phyloP scores from a whole-genome alignment of 2,329 filamentous ascomycete genomes.

The Lasiodiplodia hormozganensis region DNA sequence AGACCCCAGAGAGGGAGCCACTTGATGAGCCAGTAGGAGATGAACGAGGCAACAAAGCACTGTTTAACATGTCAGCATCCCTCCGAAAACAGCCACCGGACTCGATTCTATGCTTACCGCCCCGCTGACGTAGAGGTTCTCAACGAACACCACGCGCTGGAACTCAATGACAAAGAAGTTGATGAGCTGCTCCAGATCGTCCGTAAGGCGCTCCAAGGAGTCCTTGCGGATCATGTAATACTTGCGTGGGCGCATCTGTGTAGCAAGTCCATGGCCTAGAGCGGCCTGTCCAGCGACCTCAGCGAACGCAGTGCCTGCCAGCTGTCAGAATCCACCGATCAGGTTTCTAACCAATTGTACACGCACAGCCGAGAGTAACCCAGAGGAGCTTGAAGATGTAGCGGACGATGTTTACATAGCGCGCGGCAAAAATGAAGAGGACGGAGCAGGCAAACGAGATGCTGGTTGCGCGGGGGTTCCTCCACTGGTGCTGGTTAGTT shows the following conservation, averaged over 20 bases:
- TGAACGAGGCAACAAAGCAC: constrained; percentile 65
- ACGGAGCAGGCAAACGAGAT: constrained; percentile 65
- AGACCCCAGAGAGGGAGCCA: constrained; percentile 71
- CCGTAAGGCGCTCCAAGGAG: constrained; percentile 65
- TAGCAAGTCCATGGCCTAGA: constrained; percentile 65
- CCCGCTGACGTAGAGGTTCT: constrained; percentile 68
- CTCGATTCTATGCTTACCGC: constrained; percentile 56
- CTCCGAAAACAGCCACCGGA: not conserved
- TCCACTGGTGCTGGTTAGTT: constrained; percentile 57
- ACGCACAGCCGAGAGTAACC: constrained; percentile 64
- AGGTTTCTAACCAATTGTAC: not conserved
- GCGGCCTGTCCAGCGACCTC: constrained; percentile 64
- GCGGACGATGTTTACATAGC: constrained; percentile 68
- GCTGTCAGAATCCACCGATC: constrained; percentile 35
- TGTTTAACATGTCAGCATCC: constrained; percentile 39
- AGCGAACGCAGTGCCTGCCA: constrained; percentile 60
- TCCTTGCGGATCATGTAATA: constrained; percentile 72
- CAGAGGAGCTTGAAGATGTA: constrained; percentile 68
- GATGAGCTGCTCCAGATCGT: constrained; percentile 68
- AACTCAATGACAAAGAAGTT: constrained; percentile 74
- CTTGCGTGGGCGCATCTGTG: constrained; percentile 67
- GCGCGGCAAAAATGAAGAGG: constrained; percentile 66
- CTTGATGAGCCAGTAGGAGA: constrained; percentile 70
- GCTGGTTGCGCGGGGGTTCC: constrained; percentile 69
- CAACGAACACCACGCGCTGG: constrained; percentile 70